Evolutionary conservation across 1,284 basidiomycete species (phyloP), one percentile per base, ranked within the genome.

Genomic region (Sphaerobolus stellatus): DNA sequence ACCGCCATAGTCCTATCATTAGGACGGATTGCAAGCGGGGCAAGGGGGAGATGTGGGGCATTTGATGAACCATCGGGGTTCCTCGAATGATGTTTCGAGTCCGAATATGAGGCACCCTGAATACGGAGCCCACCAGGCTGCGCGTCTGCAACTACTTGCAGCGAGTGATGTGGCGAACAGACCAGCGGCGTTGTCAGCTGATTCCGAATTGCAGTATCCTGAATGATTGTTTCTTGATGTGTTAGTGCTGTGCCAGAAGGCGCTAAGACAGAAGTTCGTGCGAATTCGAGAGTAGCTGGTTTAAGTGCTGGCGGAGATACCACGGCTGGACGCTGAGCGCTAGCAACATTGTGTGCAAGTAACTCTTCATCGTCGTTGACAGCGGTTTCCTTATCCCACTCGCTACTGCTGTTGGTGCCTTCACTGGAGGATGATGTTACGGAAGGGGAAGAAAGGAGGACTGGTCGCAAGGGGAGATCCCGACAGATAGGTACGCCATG

Each of bases 231-330:
- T 28, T 22, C 16, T 6, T 33, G 31, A 50, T 27, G 28, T 50
- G 29, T 8, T 6, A 16, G 8, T 4, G 24, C 9, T 28, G 5
- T 31, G 28, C 48, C 31, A 27, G 33, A 33, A 50, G 29, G 48
- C 3, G 9, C 4, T 33, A n/a, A 5, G 48, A 13, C 28, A 18
- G 48, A n/a, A 33, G 22, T 3, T 38, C 18, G 22, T 5, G 29
- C 20, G 22, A 44, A 13, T 22, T 22, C 20, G 41, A 13, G n/a
- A n/a, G n/a, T n/a, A n/a, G n/a, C n/a, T n/a, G n/a, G n/a, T n/a
- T n/a, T n/a, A n/a, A n/a, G n/a, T n/a, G n/a, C n/a, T n/a, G n/a
- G 33, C 25, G 48, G 48, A 50, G 48, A 29, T 48, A 48, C 36
- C 33, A 36, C 28, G 28, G 48, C 16, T 14, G 5, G 30, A n/a